Evolutionary conservation across 164 flowering plant species (phyloP).

Genomic region (Sedum album): DNA sequence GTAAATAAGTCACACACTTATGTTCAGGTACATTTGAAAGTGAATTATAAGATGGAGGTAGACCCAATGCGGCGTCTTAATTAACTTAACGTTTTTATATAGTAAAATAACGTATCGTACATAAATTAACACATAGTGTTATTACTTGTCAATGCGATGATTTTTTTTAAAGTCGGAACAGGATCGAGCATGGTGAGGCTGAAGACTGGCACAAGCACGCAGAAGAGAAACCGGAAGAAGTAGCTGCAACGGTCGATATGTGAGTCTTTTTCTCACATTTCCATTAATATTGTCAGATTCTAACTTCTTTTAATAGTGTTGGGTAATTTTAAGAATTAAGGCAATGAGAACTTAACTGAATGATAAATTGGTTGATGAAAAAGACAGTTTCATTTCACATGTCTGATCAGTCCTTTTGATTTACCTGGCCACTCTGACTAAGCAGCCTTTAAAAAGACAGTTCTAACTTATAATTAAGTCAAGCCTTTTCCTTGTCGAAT

Average conservation of each 20-base stretch:
- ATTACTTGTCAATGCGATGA: too few relatives aligned
- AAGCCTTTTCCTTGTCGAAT: neutral
- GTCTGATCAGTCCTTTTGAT: neutral
- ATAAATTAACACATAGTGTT: too few relatives aligned
- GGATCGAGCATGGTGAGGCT: slow-evolving; percentile 15
- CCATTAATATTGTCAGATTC: neutral
- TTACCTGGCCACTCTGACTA: neutral
- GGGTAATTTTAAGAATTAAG: neutral
- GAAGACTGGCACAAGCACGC: slow-evolving; percentile 28
- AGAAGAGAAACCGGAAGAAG: slow-evolving; percentile 38
- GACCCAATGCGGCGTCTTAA: too few relatives aligned
- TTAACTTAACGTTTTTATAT: too few relatives aligned
- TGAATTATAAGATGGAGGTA: too few relatives aligned
- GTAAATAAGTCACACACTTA: too few relatives aligned
- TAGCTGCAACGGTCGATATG: slow-evolving; percentile 46
- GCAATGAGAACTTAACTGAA: neutral
- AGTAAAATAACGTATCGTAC: too few relatives aligned
- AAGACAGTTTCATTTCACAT: neutral
- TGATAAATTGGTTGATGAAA: neutral
- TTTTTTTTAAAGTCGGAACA: too few relatives aligned
- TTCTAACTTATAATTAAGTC: neutral
- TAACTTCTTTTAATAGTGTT: neutral
- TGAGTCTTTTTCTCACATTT: slow-evolving; percentile 18
- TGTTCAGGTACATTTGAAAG: too few relatives aligned
- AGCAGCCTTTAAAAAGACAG: neutral